Conservation (phyloP, 495 filamentous ascomycete species). For the Geopyxis carbonaria region DNA sequence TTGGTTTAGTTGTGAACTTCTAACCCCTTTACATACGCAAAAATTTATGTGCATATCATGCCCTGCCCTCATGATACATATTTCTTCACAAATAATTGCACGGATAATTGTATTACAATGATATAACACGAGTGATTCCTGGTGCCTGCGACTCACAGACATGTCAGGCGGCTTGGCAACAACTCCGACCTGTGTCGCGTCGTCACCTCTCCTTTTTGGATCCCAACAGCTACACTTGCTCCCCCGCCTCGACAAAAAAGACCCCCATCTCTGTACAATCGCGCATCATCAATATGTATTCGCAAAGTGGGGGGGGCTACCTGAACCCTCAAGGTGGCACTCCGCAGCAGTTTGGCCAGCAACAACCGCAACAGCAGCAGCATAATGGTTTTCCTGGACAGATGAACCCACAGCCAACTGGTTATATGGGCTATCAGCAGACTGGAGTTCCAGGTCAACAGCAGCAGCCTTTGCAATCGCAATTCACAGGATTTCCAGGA, state of each 20-base stretch:
- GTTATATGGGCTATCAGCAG: conserved; percentile 40
- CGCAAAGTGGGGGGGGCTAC: conserved; percentile 8
- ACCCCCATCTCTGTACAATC: not conserved
- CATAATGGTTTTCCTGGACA: conserved; percentile 58
- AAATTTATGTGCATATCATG: no score
- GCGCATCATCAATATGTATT: conserved; percentile 5
- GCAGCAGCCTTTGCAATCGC: conserved; percentile 38
- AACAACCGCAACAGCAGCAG: conserved; percentile 21
- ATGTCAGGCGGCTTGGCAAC: no score
- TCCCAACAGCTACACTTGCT: no score
- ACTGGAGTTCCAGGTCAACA: conserved; percentile 43
- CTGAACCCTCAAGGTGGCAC: conserved; percentile 5
- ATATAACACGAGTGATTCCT: no score
- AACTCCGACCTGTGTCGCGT: no score
- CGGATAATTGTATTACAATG: no score
- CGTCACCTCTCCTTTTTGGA: conserved; percentile 2
- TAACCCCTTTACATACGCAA: no score
- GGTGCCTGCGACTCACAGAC: no score
- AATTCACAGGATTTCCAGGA: conserved; percentile 31
- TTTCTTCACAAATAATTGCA: no score
- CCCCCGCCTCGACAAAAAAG: not conserved
- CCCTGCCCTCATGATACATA: no score
- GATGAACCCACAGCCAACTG: conserved; percentile 29
- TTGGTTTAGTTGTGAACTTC: no score
- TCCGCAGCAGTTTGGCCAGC: conserved; percentile 17